Base-by-base conservation (phyloP, 2,329 filamentous ascomycete genomes). In the Colletotrichum gloeosporioides region DNA sequence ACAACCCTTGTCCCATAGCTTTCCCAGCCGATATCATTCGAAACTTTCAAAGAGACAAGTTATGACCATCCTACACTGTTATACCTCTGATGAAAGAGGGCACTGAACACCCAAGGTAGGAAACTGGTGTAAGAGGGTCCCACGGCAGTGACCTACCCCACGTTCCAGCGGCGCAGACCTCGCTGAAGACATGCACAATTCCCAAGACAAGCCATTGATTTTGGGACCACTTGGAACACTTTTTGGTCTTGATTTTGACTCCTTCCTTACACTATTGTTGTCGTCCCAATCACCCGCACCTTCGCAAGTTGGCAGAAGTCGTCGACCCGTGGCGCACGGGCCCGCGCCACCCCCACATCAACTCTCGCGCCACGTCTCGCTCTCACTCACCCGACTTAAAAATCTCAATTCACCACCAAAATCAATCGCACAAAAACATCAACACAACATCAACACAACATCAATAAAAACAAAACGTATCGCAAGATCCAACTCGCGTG, bases 401-500 rank as follows among this genome's bases (percentile, higher is more conserved):
- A 22, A 4, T 22, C 6, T 53, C n/a, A 53, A 13, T 0, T 53
- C 44, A 22, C n/a, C 44, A 53, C 44, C 18, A n/a, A 49, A 49
- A 49, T 18, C 18, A 49, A 12, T 53, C n/a, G 44, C 9, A 12
- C 18, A 53, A 53, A 25, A 53, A 22, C 6, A 25, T 53, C 44
- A 22, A 53, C n/a, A 8, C n/a, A 53, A 8, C n/a, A 53, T 53
- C 44, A 53, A 22, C 6, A 25, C n/a, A 53, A 8, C n/a, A 53
- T 22, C 44, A 8, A 22, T n/a, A 53, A 49, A 22, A 49, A 8
- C 4, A 13, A 22, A 22, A 53, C 6, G 6, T 1, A 22, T 1
- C 0, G 6, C 44, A 10, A 13, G 44, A 0, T 8, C 0, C 2
- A 0, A 1, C 10, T 13, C 44, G 6, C n/a, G 2, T 8, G 0